These are phyloP conservation scores for Cutaneotrichosporon dermatis DNA, from an alignment of 1,284 basidiomycete genomes.

Conservation along the genomic window DNA sequence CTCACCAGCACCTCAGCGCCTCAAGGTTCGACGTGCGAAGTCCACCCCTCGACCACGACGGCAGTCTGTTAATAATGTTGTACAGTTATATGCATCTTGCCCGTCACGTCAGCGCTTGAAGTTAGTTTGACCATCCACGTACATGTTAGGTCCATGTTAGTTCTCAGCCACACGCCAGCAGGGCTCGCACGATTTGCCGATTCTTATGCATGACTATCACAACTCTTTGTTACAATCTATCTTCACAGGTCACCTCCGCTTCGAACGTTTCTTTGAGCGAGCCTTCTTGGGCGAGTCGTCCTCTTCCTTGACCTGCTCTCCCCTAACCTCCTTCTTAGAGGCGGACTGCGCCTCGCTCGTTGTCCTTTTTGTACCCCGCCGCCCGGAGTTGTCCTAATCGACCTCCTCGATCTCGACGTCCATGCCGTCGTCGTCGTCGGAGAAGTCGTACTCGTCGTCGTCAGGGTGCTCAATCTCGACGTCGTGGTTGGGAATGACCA, in stretches of 20 bases:
- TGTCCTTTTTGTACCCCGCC: constrained; percentile 23
- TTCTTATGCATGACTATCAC: too few species aligned
- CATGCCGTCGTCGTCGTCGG: constrained; percentile 42
- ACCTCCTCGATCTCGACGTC: constrained; percentile 49
- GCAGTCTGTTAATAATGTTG: too few species aligned
- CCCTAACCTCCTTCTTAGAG: neutral
- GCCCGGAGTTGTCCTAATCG: constrained; percentile 36
- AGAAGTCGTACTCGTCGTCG: constrained; percentile 29
- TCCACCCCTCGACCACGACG: too few species aligned
- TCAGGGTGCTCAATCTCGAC: constrained; percentile 40
- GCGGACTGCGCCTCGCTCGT: neutral
- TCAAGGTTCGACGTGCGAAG: too few species aligned
- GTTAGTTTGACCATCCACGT: too few species aligned
- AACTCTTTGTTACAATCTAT: neutral
- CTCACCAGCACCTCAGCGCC: too few species aligned
- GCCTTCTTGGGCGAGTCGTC: neutral
- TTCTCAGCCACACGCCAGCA: too few species aligned
- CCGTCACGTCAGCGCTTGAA: too few species aligned
- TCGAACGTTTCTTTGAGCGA: neutral
- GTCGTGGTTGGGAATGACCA: constrained; percentile 77
- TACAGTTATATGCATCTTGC: too few species aligned
- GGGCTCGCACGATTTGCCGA: too few species aligned
- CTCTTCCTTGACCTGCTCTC: too few species aligned
- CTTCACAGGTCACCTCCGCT: neutral
- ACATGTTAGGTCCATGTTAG: too few species aligned